Evolutionary conservation across 352 stramenopile genomes (phyloP).

Genomic region (Pythium phragmitis): DNA sequence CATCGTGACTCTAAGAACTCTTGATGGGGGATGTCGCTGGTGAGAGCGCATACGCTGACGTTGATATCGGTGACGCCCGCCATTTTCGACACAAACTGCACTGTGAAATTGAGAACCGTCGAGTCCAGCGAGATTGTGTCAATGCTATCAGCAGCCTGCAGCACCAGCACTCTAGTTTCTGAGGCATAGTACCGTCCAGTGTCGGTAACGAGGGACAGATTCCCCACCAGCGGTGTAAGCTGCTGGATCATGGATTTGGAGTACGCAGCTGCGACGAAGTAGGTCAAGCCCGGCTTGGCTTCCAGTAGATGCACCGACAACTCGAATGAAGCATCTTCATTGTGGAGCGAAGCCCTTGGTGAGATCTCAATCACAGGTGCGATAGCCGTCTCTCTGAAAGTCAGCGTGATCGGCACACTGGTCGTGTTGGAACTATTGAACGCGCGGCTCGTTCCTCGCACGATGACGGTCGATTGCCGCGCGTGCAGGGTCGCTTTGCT

Average conservation of each 20-base stretch:
- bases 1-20: constrained; percentile 2
- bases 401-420: neutral
- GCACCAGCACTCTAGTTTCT: neutral
- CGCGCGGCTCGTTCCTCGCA: constrained; percentile 8
- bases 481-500: neutral
- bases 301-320: neutral
- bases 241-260: constrained; percentile 4
- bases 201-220: neutral
- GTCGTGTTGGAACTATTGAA: constrained; percentile 23
- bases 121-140: neutral
- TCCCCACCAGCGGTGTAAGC: neutral
- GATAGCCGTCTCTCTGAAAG: constrained; percentile 11
- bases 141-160: neutral
- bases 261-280: constrained; percentile 4
- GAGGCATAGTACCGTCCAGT: neutral
- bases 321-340: constrained; percentile 10
- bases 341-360: neutral
- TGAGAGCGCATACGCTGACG: constrained; percentile 12
- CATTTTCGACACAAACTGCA: neutral
- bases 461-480: constrained; percentile 1
- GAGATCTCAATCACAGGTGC: neutral
- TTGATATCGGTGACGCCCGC: constrained; percentile 4
- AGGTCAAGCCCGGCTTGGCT: neutral
- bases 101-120: constrained; percentile 2
- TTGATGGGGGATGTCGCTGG: neutral